Evolutionary conservation across 2,329 filamentous ascomycete genomes (phyloP), one percentile per base, ranked within the genome.

Genomic region (Ceratocystis ficicola): DNA sequence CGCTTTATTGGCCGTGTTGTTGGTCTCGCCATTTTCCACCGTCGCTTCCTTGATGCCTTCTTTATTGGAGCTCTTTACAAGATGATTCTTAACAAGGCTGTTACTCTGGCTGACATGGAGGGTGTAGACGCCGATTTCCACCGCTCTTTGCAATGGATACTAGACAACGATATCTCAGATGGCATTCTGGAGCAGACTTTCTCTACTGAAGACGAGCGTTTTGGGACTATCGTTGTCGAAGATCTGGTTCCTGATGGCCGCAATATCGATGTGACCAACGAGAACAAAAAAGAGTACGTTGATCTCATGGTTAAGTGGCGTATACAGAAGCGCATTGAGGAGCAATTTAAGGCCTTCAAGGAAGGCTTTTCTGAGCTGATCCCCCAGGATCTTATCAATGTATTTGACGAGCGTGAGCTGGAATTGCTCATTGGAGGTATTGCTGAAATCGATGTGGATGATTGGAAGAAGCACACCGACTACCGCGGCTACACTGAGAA

Each of bases 401-500:
- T 99, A 50, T 99, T 99, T 73, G 94, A 99, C 73, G 94, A 99
- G 80, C 89, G 94, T 72, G 94, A 99, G 77, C 81, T 99, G 61
- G 94, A 99, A 77, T 79, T 99, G 70, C 82, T 99, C 71, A 97
- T 99, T 73, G 94, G 94, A 70, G 94, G 94, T 82, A 99, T 99
- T 72, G 94, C 94, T n/a, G 94, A 99, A 77, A 99, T 99, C 71
- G 94, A 99, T 73, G 93, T 99, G 17, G 94, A 99, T 68, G 94
- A 99, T 77, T 99, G 94, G 94, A 97, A 99, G 87, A 99, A 99
- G 81, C 94, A 99, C 78, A 99, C 94, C 60, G 94, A 99, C 74
- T 99, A 99, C 77, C 88, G 94, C 71, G 94, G 94, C 65, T 99
- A 99, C 81, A 96, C 95, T 8, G 94, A 99, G 77, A 91, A 87